A percentile compares a stretch with the other conserved stretches of the same genome.
Evolutionary conservation across 2,329 filamentous ascomycete genomes (phyloP).

Genomic region (Thelonectria olida): DNA sequence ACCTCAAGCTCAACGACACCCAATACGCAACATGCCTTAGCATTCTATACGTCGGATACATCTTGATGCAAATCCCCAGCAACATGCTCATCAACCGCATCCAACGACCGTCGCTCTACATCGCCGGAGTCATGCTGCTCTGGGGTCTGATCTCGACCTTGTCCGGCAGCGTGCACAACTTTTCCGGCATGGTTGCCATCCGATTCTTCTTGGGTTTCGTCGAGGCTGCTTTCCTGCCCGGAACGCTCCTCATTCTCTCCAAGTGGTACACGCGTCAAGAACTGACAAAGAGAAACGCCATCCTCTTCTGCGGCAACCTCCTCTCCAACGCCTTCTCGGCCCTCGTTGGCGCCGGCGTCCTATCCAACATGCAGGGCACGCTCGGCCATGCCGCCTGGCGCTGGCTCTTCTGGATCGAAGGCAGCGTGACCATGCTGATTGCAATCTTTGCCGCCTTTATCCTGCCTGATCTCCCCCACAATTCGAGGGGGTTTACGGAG

Average conservation of each 20-base stretch:
- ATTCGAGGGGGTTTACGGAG: conserved; percentile 66
- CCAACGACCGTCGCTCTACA: conserved; percentile 60
- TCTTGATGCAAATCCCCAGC: conserved; percentile 70
- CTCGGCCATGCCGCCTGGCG: conserved; percentile 66
- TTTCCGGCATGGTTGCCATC: conserved; percentile 62
- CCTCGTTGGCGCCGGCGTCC: conserved; percentile 66
- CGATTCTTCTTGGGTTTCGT: conserved; percentile 70
- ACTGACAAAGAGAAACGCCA: conserved; percentile 62
- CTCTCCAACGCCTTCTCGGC: conserved; percentile 69
- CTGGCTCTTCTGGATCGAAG: conserved; percentile 71
- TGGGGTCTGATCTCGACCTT: conserved; percentile 70
- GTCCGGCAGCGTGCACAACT: conserved; percentile 61
- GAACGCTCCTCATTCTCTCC: conserved; percentile 69
- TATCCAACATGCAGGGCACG: conserved; percentile 65
- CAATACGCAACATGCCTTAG: conserved; percentile 72
- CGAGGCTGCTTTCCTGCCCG: conserved; percentile 72
- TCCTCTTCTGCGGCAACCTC: conserved; percentile 68
- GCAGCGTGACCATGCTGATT: conserved; percentile 59
- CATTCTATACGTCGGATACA: conserved; percentile 74
- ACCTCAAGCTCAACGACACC: conserved; percentile 63
- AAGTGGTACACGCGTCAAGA: conserved; percentile 74
- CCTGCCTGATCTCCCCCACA: conserved; percentile 64
- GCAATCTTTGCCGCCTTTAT: conserved; percentile 58
- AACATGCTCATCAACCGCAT: conserved; percentile 68
- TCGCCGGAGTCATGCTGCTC: conserved; percentile 60